Base-by-base conservation (phyloP, 805 yeast species). In the Candida loeiensis region DNA sequence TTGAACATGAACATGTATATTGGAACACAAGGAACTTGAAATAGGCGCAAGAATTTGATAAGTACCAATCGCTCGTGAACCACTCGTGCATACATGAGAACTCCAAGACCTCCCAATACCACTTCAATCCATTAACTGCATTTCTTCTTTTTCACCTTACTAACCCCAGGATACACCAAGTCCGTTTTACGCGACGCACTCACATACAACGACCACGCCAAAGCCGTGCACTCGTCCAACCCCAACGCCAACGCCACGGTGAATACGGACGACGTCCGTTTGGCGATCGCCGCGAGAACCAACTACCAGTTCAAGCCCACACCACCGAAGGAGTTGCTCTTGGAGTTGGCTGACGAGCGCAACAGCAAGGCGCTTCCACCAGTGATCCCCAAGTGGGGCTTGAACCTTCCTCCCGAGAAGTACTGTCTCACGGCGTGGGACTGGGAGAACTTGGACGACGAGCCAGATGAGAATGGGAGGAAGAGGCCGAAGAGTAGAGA, bases 371-470 rank as follows among this genome's bases (percentile, higher is more conserved):
- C 95, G 0, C 69, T 93, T 38, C 99, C 99, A 4, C 85, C 93
- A 4, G 90, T 93, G 11, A 82, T 90, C 61, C 90, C 93, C 11
- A 77, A 82, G 37, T 89, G 88, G 82, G 98, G 99, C 8, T 74
- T 93, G 28, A 77, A 97, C 48, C 70, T 95, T 37, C 99, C 99
- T 2, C 98, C 99, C 4, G 99, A 93, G 67, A 93, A 90, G 76
- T 90, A 88, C 65, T 90, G 98, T 64, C 67, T 90, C 39, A 89
- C 96, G 0, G 93, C 86, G 1, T 75, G 74, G 46, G 89, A 85
- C 46, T 85, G 90, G 82, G 82, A 77, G 40, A 49, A 44, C 37
- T 46, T 54, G 44, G 56, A 49, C 30, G 59, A 58, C 19, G 58
- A 53, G 51, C 45, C 44, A 7, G 40, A 36, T 32, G 44, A 36